Conservation (phyloP, 106 monocot species). For the Dendrobium nobile region DNA sequence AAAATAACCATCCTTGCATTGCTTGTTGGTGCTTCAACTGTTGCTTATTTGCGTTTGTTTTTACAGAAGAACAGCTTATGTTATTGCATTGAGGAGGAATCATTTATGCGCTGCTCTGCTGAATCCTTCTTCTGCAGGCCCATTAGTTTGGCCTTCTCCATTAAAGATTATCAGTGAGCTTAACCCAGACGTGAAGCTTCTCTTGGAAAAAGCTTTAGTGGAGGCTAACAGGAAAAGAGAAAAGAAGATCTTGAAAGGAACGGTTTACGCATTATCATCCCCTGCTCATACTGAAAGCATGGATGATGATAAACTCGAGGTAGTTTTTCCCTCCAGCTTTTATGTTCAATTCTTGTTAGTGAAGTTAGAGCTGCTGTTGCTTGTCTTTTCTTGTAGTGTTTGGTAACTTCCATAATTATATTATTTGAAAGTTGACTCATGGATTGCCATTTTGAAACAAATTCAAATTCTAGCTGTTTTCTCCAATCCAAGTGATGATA, state of each 20-base stretch:
- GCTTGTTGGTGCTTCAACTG: no score
- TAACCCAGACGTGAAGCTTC: conserved; percentile 57
- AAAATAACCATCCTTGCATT: no score
- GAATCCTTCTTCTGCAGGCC: conserved; percentile 84
- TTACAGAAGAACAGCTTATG: conserved; percentile 73
- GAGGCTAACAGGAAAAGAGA: conserved; percentile 81
- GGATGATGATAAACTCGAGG: conserved; percentile 57
- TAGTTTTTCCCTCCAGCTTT: conserved; percentile 11
- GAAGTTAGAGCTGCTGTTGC: background rate
- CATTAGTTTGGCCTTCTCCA: conserved; percentile 88
- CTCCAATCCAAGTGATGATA: no score
- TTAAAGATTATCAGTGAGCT: conserved; percentile 88
- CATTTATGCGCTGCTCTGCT: conserved; percentile 78
- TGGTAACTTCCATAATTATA: no score
- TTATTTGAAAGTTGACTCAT: no score
- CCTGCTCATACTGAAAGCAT: conserved; percentile 40
- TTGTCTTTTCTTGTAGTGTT: background rate
- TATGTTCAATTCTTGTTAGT: no score
- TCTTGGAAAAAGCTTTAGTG: conserved; percentile 74
- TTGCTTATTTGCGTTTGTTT: background rate
- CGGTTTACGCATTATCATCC: conserved; percentile 34
- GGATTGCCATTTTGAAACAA: no score
- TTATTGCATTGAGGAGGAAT: conserved; percentile 57
- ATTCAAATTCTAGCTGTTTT: no score
- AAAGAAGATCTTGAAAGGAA: conserved; percentile 71